Percentiles rank a stretch among this genome's conserved stretches.
These are phyloP conservation scores for Plenodomus biglobosus DNA, from an alignment of 2,329 filamentous ascomycete genomes.

Conservation along the genomic window DNA sequence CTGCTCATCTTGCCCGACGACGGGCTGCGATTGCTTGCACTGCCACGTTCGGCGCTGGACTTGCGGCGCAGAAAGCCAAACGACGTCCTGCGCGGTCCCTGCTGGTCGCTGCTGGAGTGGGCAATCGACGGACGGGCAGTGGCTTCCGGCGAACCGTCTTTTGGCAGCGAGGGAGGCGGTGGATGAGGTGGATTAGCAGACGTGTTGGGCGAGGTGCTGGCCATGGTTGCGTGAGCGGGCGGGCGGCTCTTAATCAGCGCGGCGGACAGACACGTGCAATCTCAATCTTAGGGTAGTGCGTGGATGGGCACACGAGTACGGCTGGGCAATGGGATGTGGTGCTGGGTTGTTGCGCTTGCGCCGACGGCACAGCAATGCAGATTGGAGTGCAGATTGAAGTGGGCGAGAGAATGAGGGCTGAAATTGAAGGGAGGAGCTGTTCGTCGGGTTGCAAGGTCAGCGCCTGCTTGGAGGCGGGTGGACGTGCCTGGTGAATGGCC, in stretches of 20 bases:
- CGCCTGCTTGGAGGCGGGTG: conserved; percentile 12
- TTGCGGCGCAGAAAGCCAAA: conserved; percentile 43
- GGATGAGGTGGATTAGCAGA: conserved; percentile 10
- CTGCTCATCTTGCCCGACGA: conserved; percentile 55
- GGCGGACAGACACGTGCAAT: conserved; percentile 24
- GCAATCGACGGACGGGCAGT: conserved; percentile 19
- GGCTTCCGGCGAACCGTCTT: conserved; percentile 34
- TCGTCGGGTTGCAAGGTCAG: conserved; percentile 11
- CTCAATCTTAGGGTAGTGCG: too few species aligned
- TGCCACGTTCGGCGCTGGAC: conserved; percentile 35
- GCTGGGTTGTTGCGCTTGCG: not conserved
- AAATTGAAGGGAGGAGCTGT: conserved; percentile 27
- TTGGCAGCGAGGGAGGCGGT: conserved; percentile 11
- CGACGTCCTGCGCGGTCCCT: conserved; percentile 30
- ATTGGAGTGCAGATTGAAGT: too few species aligned
- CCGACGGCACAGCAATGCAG: not conserved
- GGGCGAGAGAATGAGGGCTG: not conserved
- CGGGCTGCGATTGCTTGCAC: conserved; percentile 26
- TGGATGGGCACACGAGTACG: conserved; percentile 24
- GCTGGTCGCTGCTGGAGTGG: conserved; percentile 23
- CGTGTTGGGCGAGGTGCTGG: conserved; percentile 24
- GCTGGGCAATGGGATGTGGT: conserved; percentile 11
- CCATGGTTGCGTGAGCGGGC: conserved; percentile 33
- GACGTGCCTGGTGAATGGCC: conserved; percentile 16
- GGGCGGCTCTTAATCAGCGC: conserved; percentile 26